Evolutionary conservation across 2,329 filamentous ascomycete species (phyloP).

Genomic region (Diplodia mutila): DNA sequence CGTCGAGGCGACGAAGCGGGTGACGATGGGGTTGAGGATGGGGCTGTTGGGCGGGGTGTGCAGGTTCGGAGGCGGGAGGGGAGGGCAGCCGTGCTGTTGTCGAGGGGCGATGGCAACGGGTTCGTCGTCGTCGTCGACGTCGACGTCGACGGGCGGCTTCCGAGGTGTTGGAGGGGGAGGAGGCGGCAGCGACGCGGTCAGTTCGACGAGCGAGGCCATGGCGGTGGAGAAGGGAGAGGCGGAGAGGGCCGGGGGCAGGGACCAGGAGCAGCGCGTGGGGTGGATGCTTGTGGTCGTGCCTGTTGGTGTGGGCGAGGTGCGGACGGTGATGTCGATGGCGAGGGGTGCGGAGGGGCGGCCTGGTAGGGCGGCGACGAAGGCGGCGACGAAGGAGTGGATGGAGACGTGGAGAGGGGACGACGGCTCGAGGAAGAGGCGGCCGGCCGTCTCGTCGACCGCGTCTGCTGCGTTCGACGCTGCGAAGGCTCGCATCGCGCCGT

Average conservation of each 20-base stretch:
- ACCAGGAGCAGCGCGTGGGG: slow-evolving; percentile 1
- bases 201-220: neutral
- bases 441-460: neutral
- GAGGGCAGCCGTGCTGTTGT: neutral
- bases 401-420: slow-evolving; percentile 3
- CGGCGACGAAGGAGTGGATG: neutral
- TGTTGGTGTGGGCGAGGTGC: neutral
- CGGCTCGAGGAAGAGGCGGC: neutral
- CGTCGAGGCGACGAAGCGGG: neutral
- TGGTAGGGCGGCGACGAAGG: slow-evolving; percentile 10
- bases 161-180: neutral
- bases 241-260: neutral
- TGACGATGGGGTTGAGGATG: neutral
- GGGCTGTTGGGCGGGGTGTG: slow-evolving; percentile 9
- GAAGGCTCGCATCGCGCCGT: neutral
- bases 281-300: slow-evolving; percentile 6
- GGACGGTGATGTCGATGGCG: slow-evolving; percentile 9
- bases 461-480: neutral
- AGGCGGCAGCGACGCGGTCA: neutral
- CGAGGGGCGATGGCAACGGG: neutral
- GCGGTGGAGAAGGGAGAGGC: neutral
- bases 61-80: neutral
- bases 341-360: neutral
- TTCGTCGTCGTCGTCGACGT: too few species aligned
- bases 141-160: neutral